Percentiles rank a stretch among this genome's conserved stretches.
Conservation (phyloP, 345 rosid genomes). For the Salix suchowensis region DNA sequence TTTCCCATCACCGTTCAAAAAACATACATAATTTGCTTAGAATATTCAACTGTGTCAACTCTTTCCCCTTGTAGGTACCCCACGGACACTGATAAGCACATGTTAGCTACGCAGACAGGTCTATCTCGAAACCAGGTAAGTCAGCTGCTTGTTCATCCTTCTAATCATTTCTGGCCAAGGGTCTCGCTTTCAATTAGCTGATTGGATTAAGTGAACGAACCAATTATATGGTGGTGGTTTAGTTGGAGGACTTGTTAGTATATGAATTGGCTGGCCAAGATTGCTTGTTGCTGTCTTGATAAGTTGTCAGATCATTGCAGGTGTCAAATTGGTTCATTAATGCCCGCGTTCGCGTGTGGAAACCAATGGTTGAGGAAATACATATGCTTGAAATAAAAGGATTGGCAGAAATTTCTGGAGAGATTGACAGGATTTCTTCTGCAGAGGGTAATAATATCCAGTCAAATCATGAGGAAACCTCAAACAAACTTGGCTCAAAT, state of each 20-base stretch:
- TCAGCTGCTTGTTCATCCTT: background rate
- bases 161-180: background rate
- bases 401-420: conserved; percentile 22
- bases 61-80: conserved; percentile 47
- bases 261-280: background rate
- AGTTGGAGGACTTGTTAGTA: background rate
- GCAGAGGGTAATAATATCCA: conserved; percentile 22
- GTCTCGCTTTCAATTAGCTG: background rate
- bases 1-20: background rate
- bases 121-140: conserved; percentile 57
- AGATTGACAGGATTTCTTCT: conserved; percentile 17
- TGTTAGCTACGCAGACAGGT: conserved; percentile 59
- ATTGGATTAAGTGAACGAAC: background rate
- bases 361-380: conserved; percentile 69
- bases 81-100: conserved; percentile 55
- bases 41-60: background rate
- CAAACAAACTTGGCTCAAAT: conserved; percentile 19
- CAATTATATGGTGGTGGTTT: background rate
- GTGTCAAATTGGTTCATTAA: conserved; percentile 71
- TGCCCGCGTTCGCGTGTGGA: conserved; percentile 63
- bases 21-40: background rate
- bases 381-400: conserved; percentile 54
- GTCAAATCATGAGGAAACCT: conserved; percentile 16
- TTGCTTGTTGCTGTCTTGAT: background rate
- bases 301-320: conserved; percentile 18